These are phyloP conservation scores for Hymenoscyphus infarciens DNA, from an alignment of 2,329 filamentous ascomycete species.

Conservation along the genomic window DNA sequence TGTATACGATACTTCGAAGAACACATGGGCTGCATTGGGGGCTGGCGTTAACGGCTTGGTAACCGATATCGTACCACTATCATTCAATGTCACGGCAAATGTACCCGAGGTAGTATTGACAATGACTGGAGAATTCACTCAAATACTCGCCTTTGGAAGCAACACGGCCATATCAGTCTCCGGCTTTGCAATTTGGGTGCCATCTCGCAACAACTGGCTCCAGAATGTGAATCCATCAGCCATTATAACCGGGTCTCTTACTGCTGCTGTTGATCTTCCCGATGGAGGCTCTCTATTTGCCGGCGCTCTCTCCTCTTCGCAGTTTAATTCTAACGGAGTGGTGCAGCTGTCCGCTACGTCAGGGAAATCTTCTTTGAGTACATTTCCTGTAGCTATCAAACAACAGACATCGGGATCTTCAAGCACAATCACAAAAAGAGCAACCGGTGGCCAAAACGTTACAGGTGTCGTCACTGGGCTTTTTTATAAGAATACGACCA, in stretches of 20 bases:
- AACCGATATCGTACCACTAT: slow-evolving; percentile 68
- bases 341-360: slow-evolving; percentile 52
- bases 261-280: slow-evolving; percentile 64
- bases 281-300: slow-evolving; percentile 65
- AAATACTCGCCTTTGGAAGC: slow-evolving; percentile 64
- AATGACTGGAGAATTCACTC: slow-evolving; percentile 75
- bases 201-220: slow-evolving; percentile 81
- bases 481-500: slow-evolving; percentile 66
- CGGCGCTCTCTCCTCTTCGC: slow-evolving; percentile 75
- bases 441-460: slow-evolving; percentile 42
- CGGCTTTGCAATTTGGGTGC: slow-evolving; percentile 90
- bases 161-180: slow-evolving; percentile 58
- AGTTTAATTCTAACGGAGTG: slow-evolving; percentile 69
- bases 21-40: slow-evolving; percentile 75
- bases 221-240: slow-evolving; percentile 67
- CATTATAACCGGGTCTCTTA: slow-evolving; percentile 68
- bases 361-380: slow-evolving; percentile 42
- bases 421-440: slow-evolving; percentile 45
- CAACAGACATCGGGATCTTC: slow-evolving; percentile 37
- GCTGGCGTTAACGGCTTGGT: slow-evolving; percentile 83
- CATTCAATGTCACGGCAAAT: slow-evolving; percentile 70
- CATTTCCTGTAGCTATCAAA: slow-evolving; percentile 56
- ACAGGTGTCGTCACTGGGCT: slow-evolving; percentile 73
- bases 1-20: slow-evolving; percentile 64
- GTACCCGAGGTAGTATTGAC: slow-evolving; percentile 70